phyloP scores from a whole-genome alignment of 441 rosid genomes.

The Francoa sonchifolia region DNA sequence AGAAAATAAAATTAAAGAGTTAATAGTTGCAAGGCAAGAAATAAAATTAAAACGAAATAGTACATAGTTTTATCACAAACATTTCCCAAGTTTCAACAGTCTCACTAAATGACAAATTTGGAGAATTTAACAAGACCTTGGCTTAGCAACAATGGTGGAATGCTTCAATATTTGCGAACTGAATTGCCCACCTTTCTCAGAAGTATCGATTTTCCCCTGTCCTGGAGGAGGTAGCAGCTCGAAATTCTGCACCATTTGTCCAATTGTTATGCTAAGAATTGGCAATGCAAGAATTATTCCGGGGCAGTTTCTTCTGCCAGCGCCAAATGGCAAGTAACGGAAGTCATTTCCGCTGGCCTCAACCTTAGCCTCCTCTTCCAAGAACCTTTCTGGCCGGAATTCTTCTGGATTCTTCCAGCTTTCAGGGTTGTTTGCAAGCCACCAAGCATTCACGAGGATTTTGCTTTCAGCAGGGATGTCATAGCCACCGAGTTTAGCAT shows the following conservation, averaged over 20 bases:
- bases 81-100: no score
- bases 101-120: not conserved
- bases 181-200: constrained; percentile 90
- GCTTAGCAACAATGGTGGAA: constrained; percentile 75
- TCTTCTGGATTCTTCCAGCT: constrained; percentile 81
- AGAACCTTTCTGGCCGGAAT: constrained; percentile 88
- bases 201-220: constrained; percentile 56
- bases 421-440: constrained; percentile 84
- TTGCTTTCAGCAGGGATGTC: constrained; percentile 96
- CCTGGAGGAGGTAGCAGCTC: constrained; percentile 92
- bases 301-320: constrained; percentile 94
- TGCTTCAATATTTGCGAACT: constrained; percentile 88
- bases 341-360: constrained; percentile 92
- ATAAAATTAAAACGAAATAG: not conserved
- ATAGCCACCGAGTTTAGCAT: constrained; percentile 69
- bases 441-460: constrained; percentile 86
- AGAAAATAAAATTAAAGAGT: no score
- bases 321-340: constrained; percentile 88
- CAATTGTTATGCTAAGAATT: constrained; percentile 74
- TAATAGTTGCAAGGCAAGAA: not conserved
- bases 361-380: constrained; percentile 82
- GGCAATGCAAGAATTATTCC: constrained; percentile 92
- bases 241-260: constrained; percentile 85
- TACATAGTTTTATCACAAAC: not conserved
- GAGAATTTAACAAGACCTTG: constrained; percentile 34